A percentile compares a stretch with the other conserved stretches of the same genome.
Conservation (phyloP, 169 alveolate species). For the Hepatocystis sp. region DNA sequence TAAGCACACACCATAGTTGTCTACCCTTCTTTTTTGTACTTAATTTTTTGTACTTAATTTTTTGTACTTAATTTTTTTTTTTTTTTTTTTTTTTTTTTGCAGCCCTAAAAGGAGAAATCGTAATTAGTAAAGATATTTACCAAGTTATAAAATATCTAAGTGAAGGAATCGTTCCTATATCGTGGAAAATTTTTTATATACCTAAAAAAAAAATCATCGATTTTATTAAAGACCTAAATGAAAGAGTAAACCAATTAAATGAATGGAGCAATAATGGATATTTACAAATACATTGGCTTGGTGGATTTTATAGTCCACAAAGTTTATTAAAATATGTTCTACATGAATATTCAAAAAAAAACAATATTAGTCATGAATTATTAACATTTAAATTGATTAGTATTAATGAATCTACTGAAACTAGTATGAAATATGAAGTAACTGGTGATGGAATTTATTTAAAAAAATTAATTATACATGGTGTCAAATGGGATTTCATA, state of each 20-base stretch:
- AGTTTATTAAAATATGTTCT: slow-evolving; percentile 70
- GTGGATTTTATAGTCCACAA: slow-evolving; percentile 71
- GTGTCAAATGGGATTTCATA: slow-evolving; percentile 96
- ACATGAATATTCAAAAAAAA: slow-evolving; percentile 72
- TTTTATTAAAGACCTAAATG: slow-evolving; percentile 62
- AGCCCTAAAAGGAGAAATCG: slow-evolving; percentile 73
- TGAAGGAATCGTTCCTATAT: slow-evolving; percentile 50
- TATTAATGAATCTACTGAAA: slow-evolving; percentile 56
- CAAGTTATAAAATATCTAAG: slow-evolving; percentile 39
- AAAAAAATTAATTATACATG: slow-evolving; percentile 92
- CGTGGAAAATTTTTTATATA: slow-evolving; percentile 56
- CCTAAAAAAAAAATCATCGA: slow-evolving; percentile 44
- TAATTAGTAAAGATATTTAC: slow-evolving; percentile 50
- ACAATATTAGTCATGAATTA: slow-evolving; percentile 63
- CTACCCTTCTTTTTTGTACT: not conserved
- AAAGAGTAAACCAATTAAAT: slow-evolving; percentile 73
- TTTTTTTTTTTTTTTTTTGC: not conserved
- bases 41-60: not conserved
- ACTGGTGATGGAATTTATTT: slow-evolving; percentile 94
- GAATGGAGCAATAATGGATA: slow-evolving; percentile 64
- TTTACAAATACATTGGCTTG: slow-evolving; percentile 67
- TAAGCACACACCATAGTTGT: not conserved
- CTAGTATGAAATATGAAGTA: slow-evolving; percentile 8
- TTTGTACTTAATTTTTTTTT: too few species aligned
- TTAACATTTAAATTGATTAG: slow-evolving; percentile 57